Evolutionary conservation across 805 yeast genomes (phyloP).

Genomic region (Zygosaccharomyces kombuchaensis): DNA sequence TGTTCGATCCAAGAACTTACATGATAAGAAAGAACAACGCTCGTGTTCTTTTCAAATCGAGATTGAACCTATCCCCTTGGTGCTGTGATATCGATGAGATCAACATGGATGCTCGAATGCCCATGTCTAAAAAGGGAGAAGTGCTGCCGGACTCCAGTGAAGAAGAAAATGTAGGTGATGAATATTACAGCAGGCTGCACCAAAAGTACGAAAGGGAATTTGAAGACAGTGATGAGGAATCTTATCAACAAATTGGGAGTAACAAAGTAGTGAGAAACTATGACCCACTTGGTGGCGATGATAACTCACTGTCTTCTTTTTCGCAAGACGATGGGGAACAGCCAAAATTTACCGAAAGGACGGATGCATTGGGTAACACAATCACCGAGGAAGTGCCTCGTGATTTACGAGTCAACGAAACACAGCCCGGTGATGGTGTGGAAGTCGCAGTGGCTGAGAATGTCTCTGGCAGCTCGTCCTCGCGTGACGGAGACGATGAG

Average conservation of each 20-base stretch:
- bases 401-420: conserved; percentile 9
- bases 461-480: conserved; percentile 11
- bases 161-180: conserved; percentile 31
- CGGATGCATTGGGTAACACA: conserved; percentile 35
- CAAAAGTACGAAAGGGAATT: conserved; percentile 32
- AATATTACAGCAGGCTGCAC: conserved; percentile 32
- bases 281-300: conserved; percentile 30
- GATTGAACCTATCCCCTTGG: conserved; percentile 62
- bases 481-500: conserved; percentile 13
- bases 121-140: conserved; percentile 62
- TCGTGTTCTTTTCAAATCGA: conserved; percentile 68
- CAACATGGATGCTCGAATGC: conserved; percentile 73
- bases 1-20: conserved; percentile 82
- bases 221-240: conserved; percentile 33
- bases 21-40: conserved; percentile 81
- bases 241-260: conserved; percentile 11
- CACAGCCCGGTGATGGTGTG: conserved; percentile 12
- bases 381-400: conserved; percentile 19
- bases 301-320: conserved; percentile 15
- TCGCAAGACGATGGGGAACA: conserved; percentile 19
- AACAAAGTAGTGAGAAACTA: conserved; percentile 23
- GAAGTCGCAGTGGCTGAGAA: conserved; percentile 18
- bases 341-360: conserved; percentile 25
- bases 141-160: conserved; percentile 33
- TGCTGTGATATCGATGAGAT: conserved; percentile 65